Base-by-base conservation (phyloP, 2,329 filamentous ascomycete species). In the Thelonectria discophora region DNA sequence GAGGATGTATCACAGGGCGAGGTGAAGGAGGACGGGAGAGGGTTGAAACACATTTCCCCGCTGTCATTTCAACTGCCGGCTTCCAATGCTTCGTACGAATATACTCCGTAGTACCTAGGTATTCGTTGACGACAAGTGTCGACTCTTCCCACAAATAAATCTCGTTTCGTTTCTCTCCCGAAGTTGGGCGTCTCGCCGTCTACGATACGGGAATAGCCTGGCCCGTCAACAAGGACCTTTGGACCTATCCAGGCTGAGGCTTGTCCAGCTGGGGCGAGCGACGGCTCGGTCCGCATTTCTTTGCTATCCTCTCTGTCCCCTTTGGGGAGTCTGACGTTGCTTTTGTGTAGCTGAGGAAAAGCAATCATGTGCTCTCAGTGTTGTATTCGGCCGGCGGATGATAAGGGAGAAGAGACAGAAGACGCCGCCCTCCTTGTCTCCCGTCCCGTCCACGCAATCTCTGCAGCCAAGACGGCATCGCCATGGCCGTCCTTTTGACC, bases 201-300 rank as follows among this genome's bases (percentile, higher is more conserved):
- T 42, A 39, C 39, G 20, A 48, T 47, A 39, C 24, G 43, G 32
- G 45, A 37, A 40, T 24, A 20, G 18, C 18, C 24, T 55, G 46
- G 52, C 51, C 51, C 30, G n/a, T 30, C 27, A 30, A 30, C n/a
- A n/a, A n/a, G n/a, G n/a, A n/a, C n/a, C n/a, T n/a, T n/a, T n/a
- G 27, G 27, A 6, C 27, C 9, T 30, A 8, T n/a, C 27, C 27
- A 30, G 27, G 4, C 27, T 30, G 4, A 24, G 21, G 21, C 21
- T 24, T 24, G 21, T 4, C 27, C 27, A 54, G 43, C 43, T 50
- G 54, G 53, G 58, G 27, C 40, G 42, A 15, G 18, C n/a, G 55
- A 46, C 60, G 60, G 60, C 55, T 59, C 60, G 60, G 60, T 59
- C 60, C 60, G 60, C 34, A 55, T 21, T 40, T 39, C 39, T 42